These are phyloP conservation scores for Trichopus zeylanicus DNA, from an alignment of 116 monocot genomes.

Conservation along the genomic window DNA sequence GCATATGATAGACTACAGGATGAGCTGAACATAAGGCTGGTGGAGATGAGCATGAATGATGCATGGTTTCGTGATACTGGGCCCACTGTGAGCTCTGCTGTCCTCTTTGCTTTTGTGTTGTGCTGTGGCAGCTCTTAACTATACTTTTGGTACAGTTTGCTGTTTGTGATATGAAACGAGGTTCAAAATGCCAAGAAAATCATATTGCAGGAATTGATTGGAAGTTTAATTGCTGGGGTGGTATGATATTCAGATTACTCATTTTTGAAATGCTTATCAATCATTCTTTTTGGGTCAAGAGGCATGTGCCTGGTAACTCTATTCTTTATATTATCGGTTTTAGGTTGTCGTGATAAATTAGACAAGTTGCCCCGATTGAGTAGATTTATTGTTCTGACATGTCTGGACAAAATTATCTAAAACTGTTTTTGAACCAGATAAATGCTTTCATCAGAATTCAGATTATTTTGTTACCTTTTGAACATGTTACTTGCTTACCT, in stretches of 20 bases:
- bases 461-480: too few relatives aligned
- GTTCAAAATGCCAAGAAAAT: conserved; percentile 10
- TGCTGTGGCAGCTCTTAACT: not conserved
- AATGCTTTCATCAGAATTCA: too few relatives aligned
- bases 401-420: too few relatives aligned
- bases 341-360: too few relatives aligned
- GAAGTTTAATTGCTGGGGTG: conserved; percentile 86
- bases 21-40: conserved; percentile 50
- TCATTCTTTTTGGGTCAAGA: too few relatives aligned
- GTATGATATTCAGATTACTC: conserved; percentile 24
- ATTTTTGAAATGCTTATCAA: not conserved
- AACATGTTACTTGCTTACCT: too few relatives aligned
- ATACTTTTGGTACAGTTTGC: conserved; percentile 55
- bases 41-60: conserved; percentile 99
- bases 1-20: conserved; percentile 27
- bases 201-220: conserved; percentile 72
- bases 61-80: conserved; percentile 96
- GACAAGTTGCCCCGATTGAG: too few relatives aligned
- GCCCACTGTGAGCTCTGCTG: conserved; percentile 61
- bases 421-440: too few relatives aligned
- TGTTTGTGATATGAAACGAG: conserved; percentile 24
- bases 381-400: too few relatives aligned
- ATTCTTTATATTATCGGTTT: too few relatives aligned
- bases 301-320: too few relatives aligned
- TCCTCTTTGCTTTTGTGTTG: not conserved